phyloP scores from a whole-genome alignment of 2,329 filamentous ascomycete genomes.

The Calonectria pseudoreteaudii region DNA sequence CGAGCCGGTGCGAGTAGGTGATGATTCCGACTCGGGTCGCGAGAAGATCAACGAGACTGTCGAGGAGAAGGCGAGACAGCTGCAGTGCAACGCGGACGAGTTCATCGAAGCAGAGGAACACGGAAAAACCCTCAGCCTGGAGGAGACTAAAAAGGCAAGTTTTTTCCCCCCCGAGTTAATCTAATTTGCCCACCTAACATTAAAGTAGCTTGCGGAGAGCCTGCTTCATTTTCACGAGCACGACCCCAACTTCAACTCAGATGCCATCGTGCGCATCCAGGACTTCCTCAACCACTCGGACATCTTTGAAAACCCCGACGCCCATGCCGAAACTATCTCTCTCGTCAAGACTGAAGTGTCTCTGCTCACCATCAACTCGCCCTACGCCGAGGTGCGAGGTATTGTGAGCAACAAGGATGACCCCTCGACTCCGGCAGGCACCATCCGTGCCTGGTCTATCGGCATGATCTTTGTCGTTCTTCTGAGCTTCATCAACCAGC shows the following conservation, averaged over 20 bases:
- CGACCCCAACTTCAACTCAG: conserved; percentile 1
- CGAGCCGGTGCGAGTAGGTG: background rate
- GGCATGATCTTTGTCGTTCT: conserved; percentile 62
- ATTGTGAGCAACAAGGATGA: conserved; percentile 67
- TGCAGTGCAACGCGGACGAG: background rate
- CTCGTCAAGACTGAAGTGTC: conserved; percentile 66
- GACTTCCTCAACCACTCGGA: conserved; percentile 20
- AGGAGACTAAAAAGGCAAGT: background rate
- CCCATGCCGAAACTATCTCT: conserved; percentile 55
- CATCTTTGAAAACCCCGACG: conserved; percentile 51
- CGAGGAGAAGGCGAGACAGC: background rate
- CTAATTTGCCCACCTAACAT: background rate
- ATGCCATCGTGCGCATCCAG: background rate
- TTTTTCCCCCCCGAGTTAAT: background rate
- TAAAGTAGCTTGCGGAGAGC: background rate
- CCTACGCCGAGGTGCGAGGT: conserved; percentile 66
- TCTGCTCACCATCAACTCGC: conserved; percentile 64
- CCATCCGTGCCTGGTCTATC: conserved; percentile 65
- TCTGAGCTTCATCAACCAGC: conserved; percentile 65
- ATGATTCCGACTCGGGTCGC: conserved; percentile 1
- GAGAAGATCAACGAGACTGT: background rate
- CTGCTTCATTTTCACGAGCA: background rate
- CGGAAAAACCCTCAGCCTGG: background rate
- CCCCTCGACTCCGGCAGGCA: conserved; percentile 62
- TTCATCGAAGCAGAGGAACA: background rate